A percentile compares a stretch with the other conserved stretches of the same genome.
Evolutionary conservation across 192 early-diverging fungal species (phyloP).

Genomic region (Coemansia sp.): DNA sequence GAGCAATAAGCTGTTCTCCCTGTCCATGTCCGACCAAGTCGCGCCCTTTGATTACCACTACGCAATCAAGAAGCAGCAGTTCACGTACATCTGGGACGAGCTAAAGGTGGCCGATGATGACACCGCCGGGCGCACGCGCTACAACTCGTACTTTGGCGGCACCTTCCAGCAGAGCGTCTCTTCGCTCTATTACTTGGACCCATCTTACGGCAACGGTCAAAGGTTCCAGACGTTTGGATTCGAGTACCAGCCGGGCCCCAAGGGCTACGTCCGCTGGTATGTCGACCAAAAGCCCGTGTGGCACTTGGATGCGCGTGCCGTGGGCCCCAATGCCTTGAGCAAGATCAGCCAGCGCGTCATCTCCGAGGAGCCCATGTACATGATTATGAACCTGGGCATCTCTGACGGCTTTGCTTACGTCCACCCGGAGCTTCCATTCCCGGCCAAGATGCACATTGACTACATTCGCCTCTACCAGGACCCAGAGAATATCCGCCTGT

Average conservation of each 20-base stretch:
- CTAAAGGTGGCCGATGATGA: conserved; percentile 19
- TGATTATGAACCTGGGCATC: conserved; percentile 61
- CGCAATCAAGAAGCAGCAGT: conserved; percentile 41
- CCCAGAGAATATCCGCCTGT: conserved; percentile 54
- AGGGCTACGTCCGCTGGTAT: conserved; percentile 53
- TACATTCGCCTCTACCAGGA: conserved; percentile 63
- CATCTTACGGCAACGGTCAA: conserved; percentile 30
- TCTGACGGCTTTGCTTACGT: conserved; percentile 51
- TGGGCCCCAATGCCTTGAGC: conserved; percentile 50
- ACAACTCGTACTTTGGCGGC: conserved; percentile 57
- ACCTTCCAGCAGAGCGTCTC: conserved; percentile 58
- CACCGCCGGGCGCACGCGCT: conserved; percentile 28
- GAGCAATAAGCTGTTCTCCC: conserved; percentile 20
- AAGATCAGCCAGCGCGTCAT: conserved; percentile 52
- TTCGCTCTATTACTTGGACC: conserved; percentile 42
- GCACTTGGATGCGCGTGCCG: conserved; percentile 42
- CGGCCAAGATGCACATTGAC: conserved; percentile 60
- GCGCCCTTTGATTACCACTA: conserved; percentile 61
- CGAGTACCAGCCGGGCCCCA: conserved; percentile 55
- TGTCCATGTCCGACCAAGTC: conserved; percentile 59
- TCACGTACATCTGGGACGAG: conserved; percentile 54
- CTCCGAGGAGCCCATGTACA: conserved; percentile 64
- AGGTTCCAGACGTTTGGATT: conserved; percentile 54
- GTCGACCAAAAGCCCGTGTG: conserved; percentile 46
- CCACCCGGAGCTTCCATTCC: conserved; percentile 41